Percentiles rank a stretch among this genome's conserved stretches.
Evolutionary conservation across 2,329 filamentous ascomycete species (phyloP).

Genomic region (Cladosporium phlei): DNA sequence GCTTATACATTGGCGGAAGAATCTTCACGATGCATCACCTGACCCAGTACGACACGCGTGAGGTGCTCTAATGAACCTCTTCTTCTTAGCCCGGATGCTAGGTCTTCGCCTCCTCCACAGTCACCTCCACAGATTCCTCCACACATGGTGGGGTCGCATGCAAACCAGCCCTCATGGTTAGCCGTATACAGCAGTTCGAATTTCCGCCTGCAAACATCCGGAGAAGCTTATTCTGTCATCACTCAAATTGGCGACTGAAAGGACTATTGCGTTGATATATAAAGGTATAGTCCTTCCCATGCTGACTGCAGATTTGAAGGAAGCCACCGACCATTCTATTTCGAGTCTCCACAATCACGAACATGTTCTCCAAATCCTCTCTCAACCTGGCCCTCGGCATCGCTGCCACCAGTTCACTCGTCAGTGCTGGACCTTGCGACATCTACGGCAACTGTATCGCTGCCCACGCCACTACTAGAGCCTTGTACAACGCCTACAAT

Average conservation of each 20-base stretch:
- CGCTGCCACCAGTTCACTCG: constrained; percentile 37
- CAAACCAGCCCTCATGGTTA: background rate
- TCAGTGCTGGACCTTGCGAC: constrained; percentile 42
- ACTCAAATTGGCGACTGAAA: no score
- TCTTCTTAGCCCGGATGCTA: constrained; percentile 2
- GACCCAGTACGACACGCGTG: background rate
- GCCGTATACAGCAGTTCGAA: background rate
- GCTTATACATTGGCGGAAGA: constrained; percentile 4
- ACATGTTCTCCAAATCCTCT: constrained; percentile 46
- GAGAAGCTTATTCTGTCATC: no score
- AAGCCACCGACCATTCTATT: background rate
- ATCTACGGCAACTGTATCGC: constrained; percentile 57
- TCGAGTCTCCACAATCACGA: constrained; percentile 11
- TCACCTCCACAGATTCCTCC: background rate
- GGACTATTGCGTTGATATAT: no score
- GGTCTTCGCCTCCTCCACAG: background rate
- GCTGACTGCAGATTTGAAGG: background rate
- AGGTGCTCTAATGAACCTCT: background rate
- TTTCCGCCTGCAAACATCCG: background rate
- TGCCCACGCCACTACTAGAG: constrained; percentile 61
- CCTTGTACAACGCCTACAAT: constrained; percentile 52
- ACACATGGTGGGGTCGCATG: background rate
- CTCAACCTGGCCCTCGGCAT: constrained; percentile 32
- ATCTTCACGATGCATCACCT: background rate
- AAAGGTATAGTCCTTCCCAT: background rate